phyloP scores from a whole-genome alignment of 495 filamentous ascomycete genomes.

The Hypoxylon fuscum region DNA sequence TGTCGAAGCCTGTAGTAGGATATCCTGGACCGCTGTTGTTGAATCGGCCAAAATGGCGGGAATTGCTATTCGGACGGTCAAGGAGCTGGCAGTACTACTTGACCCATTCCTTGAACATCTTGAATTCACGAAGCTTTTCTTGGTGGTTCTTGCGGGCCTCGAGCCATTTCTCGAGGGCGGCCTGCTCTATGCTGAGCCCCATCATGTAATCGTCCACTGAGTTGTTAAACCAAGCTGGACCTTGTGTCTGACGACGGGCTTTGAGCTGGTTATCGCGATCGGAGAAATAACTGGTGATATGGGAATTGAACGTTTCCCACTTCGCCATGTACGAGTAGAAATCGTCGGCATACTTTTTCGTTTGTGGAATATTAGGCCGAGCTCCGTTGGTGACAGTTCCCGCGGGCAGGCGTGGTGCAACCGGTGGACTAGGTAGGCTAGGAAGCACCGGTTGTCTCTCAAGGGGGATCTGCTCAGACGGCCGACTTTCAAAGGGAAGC shows the following conservation, averaged over 20 bases:
- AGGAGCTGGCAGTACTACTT: slow-evolving; percentile 25
- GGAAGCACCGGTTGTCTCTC: slow-evolving; percentile 52
- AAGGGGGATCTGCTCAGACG: slow-evolving; percentile 58
- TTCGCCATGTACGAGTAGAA: slow-evolving; percentile 75
- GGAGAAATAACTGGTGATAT: slow-evolving; percentile 73
- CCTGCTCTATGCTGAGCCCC: slow-evolving; percentile 70
- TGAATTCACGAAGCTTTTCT: slow-evolving; percentile 67
- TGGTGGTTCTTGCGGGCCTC: slow-evolving; percentile 70
- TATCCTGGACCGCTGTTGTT: background rate
- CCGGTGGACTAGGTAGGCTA: slow-evolving; percentile 69
- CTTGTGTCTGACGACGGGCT: slow-evolving; percentile 50
- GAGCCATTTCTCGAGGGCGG: slow-evolving; percentile 70
- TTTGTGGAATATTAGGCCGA: slow-evolving; percentile 59
- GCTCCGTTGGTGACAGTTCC: slow-evolving; percentile 40
- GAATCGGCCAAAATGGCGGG: background rate
- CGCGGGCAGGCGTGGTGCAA: slow-evolving; percentile 58
- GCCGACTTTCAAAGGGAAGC: slow-evolving; percentile 76
- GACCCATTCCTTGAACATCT: slow-evolving; percentile 58
- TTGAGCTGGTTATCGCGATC: slow-evolving; percentile 66
- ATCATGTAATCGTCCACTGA: slow-evolving; percentile 62
- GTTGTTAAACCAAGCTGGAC: slow-evolving; percentile 57
- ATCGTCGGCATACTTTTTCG: slow-evolving; percentile 66
- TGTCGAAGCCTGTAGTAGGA: background rate
- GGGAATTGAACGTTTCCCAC: slow-evolving; percentile 71
- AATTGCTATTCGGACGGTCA: slow-evolving; percentile 5